These are phyloP conservation scores for Dothiorella sarmentorum DNA, from an alignment of 2,329 filamentous ascomycete species.

Conservation along the genomic window DNA sequence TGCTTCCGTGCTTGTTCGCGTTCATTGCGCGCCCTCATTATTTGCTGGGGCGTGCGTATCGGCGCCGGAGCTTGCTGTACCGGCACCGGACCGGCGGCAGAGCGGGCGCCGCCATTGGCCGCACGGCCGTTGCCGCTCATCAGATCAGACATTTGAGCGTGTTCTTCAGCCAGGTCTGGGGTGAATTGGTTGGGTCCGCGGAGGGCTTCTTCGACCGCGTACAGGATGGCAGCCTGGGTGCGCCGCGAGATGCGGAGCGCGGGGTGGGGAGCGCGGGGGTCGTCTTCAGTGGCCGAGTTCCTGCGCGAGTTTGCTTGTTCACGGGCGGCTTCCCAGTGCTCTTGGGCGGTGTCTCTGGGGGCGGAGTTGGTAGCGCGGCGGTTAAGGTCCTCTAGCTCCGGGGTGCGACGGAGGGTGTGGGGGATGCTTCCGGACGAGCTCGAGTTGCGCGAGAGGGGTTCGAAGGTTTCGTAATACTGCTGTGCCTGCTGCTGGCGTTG, in stretches of 20 bases:
- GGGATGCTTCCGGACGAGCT: conserved; percentile 51
- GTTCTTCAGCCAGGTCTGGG: conserved; percentile 78
- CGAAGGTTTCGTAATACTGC: conserved; percentile 32
- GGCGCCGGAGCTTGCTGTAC: conserved; percentile 52
- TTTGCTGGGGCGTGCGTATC: conserved; percentile 80
- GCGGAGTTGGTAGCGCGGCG: conserved; percentile 35
- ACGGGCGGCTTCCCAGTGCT: conserved; percentile 20
- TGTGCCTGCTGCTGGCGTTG: conserved; percentile 43
- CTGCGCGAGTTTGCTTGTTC: conserved; percentile 30
- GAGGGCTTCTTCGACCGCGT: conserved; percentile 85
- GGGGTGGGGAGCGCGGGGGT: conserved; percentile 45
- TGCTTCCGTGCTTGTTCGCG: conserved; percentile 65
- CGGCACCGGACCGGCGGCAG: conserved; percentile 51
- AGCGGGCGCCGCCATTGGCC: conserved; percentile 55
- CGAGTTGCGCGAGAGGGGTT: conserved; percentile 46
- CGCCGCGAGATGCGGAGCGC: conserved; percentile 72
- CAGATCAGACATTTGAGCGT: conserved; percentile 88
- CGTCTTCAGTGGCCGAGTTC: conserved; percentile 32
- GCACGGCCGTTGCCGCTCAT: conserved; percentile 57
- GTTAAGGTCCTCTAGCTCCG: conserved; percentile 47
- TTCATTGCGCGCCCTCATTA: conserved; percentile 82
- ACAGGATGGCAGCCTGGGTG: conserved; percentile 87
- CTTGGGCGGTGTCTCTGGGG: conserved; percentile 43
- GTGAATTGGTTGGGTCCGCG: conserved; percentile 80
- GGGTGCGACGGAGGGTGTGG: conserved; percentile 53